Percentiles rank a stretch among this genome's conserved stretches.
These are phyloP conservation scores for Scheffersomyces parashehatae DNA, from an alignment of 1,139 yeast genomes.

Conservation along the genomic window DNA sequence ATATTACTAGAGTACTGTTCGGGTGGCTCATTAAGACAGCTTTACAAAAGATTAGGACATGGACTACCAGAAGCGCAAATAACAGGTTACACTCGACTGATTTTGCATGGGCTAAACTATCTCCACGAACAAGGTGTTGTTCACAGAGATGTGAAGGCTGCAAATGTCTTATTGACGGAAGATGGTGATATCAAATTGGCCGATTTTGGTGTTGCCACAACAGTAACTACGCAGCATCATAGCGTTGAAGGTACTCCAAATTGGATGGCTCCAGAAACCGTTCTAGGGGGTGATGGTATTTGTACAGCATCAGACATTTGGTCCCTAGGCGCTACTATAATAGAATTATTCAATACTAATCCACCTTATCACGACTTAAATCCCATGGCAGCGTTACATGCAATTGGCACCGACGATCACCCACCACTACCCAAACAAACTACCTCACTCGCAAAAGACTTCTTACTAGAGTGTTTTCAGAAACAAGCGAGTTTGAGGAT, in stretches of 20 bases:
- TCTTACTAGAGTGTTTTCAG: conserved; percentile 75
- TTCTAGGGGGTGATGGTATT: conserved; percentile 76
- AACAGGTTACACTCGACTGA: conserved; percentile 63
- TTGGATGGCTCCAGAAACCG: conserved; percentile 89
- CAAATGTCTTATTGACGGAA: conserved; percentile 65
- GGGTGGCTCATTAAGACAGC: conserved; percentile 78
- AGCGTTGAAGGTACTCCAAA: conserved; percentile 70
- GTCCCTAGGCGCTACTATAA: conserved; percentile 95
- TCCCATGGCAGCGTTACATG: conserved; percentile 88
- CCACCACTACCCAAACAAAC: conserved; percentile 73
- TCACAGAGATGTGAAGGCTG: conserved; percentile 79
- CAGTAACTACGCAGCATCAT: conserved; percentile 42
- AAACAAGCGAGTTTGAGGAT: conserved; percentile 65
- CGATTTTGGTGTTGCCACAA: conserved; percentile 78
- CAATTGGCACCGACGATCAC: conserved; percentile 82
- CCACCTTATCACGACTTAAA: conserved; percentile 86
- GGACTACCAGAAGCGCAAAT: conserved; percentile 64
- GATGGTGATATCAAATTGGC: conserved; percentile 67
- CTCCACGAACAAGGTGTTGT: conserved; percentile 73
- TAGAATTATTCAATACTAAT: conserved; percentile 80
- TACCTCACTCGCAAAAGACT: conserved; percentile 58
- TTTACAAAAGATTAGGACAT: conserved; percentile 56
- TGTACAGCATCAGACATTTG: conserved; percentile 86
- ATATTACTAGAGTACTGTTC: conserved; percentile 78
- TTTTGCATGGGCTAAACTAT: conserved; percentile 69